Base-by-base conservation (phyloP, 2,329 filamentous ascomycete species). In the Verticillium nubilum region DNA sequence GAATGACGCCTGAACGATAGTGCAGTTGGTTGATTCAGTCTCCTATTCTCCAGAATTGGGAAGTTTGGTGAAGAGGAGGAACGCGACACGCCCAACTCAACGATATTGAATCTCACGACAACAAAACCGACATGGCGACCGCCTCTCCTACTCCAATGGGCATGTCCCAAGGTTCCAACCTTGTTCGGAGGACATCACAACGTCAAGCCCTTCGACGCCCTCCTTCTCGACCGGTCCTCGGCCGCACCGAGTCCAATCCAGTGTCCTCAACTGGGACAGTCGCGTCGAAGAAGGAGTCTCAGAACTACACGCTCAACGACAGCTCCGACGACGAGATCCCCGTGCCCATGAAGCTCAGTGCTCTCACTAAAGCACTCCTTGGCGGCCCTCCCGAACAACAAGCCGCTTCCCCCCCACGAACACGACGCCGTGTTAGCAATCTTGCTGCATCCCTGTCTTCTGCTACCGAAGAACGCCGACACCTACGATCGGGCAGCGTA, bases 271-370 rank as follows among this genome's bases (percentile, higher is more conserved):
- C 61, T 19, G 60, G 59, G 27, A 60, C 61, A 31, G 47, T 68
- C 50, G 62, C 67, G 52, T 60, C 70, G 10, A 67, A 71, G 23
- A 58, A 67, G 59, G 75, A 76, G 42, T 73, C 79, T 58, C 78
- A 79, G 60, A 78, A 79, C 54, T 80, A 76, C 64, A 75, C 72
- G n/a, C 68, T 87, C 65, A 88, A 91, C n/a, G 93, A 97, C 70
- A 97, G 91, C 78, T 97, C 93, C 26, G 94, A 97, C 74, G 94
- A 97, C 69, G 94, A 97, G 74, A 91, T 96, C 28, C 90, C 90
- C 17, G 89, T 91, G 66, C 92, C 92, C 67, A 92, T 95, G 85
- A 96, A 95, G 77, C 89, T 97, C 71, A 97, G 92, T 72, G 92
- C 93, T 67, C 85, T 95, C 65, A 96, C 94, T 55, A 94, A 95